phyloP scores from a whole-genome alignment of 495 filamentous ascomycete species.

The Sordaria brevicollis region DNA sequence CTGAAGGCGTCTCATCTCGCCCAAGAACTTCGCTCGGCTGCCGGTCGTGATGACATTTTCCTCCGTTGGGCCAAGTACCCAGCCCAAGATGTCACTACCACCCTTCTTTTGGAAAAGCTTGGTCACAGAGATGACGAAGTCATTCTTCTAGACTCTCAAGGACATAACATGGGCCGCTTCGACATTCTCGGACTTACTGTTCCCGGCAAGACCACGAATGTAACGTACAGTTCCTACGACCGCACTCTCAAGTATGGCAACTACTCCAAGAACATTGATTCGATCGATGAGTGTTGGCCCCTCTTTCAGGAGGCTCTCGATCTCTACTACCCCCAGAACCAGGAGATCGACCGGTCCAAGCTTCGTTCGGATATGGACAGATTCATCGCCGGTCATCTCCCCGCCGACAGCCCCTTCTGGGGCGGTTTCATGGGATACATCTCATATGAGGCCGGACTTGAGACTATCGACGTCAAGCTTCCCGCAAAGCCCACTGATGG shows the following conservation, averaged over 20 bases:
- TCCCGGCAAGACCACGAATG: not conserved
- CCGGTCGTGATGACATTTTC: not conserved
- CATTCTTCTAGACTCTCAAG: not conserved
- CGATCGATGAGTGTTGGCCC: not conserved
- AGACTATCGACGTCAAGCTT: not conserved
- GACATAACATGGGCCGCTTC: not conserved
- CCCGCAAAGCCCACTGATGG: not conserved
- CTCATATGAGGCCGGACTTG: not conserved
- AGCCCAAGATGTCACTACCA: not conserved
- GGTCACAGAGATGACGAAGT: not conserved
- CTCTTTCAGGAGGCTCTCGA: not conserved
- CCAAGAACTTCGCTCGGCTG: not conserved
- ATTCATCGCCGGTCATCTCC: not conserved
- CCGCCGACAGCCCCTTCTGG: not conserved
- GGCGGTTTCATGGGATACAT: not conserved
- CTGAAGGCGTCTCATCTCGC: not conserved
- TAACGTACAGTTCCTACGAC: not conserved
- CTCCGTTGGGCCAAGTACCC: not conserved
- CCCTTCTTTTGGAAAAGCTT: not conserved
- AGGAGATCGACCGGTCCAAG: not conserved
- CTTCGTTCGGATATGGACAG: not conserved
- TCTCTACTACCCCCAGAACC: not conserved
- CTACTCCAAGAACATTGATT: not conserved
- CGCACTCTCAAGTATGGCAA: not conserved
- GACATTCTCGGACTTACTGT: not conserved